Evolutionary conservation across 1,284 basidiomycete genomes (phyloP), one percentile per base, ranked within the genome.

Genomic region (Fomitopsis pinicola): DNA sequence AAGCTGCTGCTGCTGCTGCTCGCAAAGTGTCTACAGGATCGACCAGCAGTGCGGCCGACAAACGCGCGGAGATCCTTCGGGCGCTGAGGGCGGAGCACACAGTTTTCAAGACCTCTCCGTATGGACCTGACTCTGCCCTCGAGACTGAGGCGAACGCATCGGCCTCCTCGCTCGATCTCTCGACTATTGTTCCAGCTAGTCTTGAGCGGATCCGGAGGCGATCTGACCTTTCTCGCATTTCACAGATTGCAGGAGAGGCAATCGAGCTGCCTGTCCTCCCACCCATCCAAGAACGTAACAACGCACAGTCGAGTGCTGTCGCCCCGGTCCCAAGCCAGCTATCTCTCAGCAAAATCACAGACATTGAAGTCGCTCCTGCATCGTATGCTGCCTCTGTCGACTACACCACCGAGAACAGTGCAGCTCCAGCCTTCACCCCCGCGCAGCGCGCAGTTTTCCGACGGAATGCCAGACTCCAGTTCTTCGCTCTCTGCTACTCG

Each of bases 401-500:
- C 19, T 57, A 35, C 56, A 44, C 42, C 1, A 67, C 78, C 59
- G 81, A 81, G 67, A 44, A 72, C 67, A 35, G 22, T 36, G 46
- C 19, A 17, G 44, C 46, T 10, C 46, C 40, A 7, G 59, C 40
- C 10, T 54, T 58, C 14, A 65, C 66, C 3, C 61, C 65, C 1
- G 60, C 62, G 1, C 64, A 65, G 61, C 50, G 44, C 33, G 52
- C 55, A 12, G 48, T 30, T 5, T 55, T 50, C 33, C 60, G 58
- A 22, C 61, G 67, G 38, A 68, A 57, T n/a, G 55, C 44, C 8
- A 61, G 63, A 48, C 63, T 79, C n/a, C 79, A 80, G 60, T 78
- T 80, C 60, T 64, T 69, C 1, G 65, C 76, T 0, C 67, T 81
- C 12, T 80, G 76, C 65, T 80, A 71, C 68, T 67, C 72, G n/a